Evolutionary conservation across 306 rosid genomes (phyloP).

Genomic region (Gleditsia sinensis): DNA sequence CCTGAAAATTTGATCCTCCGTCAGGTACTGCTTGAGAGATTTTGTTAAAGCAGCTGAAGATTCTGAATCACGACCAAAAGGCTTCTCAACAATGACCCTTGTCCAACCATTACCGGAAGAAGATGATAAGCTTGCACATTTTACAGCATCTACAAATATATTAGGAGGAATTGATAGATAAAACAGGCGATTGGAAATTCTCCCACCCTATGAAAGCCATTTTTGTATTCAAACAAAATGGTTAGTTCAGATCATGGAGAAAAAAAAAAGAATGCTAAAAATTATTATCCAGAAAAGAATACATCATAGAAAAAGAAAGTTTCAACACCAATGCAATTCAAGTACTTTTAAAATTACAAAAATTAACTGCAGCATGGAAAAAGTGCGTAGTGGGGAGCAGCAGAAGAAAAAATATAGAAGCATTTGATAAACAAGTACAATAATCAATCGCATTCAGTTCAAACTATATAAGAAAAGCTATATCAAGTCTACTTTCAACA

Average conservation of each 20-base stretch:
- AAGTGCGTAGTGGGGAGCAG: conserved; percentile 9
- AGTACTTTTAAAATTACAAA: not conserved
- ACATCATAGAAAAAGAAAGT: not conserved
- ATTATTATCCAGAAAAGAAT: not conserved
- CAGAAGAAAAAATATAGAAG: conserved; percentile 3
- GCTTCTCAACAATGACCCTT: conserved; percentile 95
- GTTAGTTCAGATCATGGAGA: not conserved
- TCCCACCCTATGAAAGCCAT: conserved; percentile 65
- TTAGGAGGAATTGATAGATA: conserved; percentile 93
- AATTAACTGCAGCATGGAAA: not conserved
- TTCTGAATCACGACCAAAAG: conserved; percentile 91
- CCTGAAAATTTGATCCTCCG: conserved; percentile 95
- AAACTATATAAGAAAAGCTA: not conserved
- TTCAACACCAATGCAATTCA: not conserved
- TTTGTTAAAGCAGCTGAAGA: conserved; percentile 92
- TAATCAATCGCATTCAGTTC: not conserved
- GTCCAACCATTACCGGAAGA: conserved; percentile 92
- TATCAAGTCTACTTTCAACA: conserved; percentile 15
- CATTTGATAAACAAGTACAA: not conserved
- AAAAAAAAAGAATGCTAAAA: not conserved
- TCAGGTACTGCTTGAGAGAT: conserved; percentile 74
- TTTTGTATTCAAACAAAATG: conserved; percentile 34
- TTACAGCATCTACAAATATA: conserved; percentile 79
- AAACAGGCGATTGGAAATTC: conserved; percentile 82
- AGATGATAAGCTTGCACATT: conserved; percentile 77